Conservation (phyloP, 2,329 filamentous ascomycete genomes). For the Penicillium concentricum region DNA sequence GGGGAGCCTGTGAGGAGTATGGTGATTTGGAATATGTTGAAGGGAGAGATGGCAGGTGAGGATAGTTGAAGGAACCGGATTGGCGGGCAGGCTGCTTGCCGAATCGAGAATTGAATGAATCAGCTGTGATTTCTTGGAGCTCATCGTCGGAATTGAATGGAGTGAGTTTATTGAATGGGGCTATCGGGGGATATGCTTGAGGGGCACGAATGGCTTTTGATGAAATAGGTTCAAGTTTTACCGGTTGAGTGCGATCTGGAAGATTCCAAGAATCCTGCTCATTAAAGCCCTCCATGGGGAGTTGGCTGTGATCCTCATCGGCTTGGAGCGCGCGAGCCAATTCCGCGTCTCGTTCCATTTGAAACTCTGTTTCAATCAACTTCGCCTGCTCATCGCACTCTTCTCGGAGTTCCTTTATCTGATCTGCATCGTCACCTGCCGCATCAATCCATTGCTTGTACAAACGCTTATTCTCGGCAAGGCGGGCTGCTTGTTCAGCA, state of each 20-base stretch:
- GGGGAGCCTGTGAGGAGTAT: background rate
- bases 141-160: constrained; percentile 27
- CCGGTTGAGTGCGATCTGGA: constrained; percentile 10
- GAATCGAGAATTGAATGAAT: constrained; percentile 9
- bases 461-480: constrained; percentile 1
- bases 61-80: background rate
- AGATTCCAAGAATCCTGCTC: constrained; percentile 7
- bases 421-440: background rate
- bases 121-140: constrained; percentile 23
- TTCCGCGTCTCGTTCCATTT: constrained; percentile 34
- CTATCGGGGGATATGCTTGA: background rate
- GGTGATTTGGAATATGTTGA: background rate
- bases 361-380: constrained; percentile 10
- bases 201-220: background rate
- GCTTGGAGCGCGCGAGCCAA: constrained; percentile 40
- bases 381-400: constrained; percentile 26
- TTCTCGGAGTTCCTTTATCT: constrained; percentile 25
- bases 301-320: constrained; percentile 8
- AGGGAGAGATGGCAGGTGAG: background rate
- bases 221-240: background rate
- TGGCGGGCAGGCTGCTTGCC: background rate
- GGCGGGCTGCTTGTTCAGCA: background rate
- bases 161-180: background rate
- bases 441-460: constrained; percentile 10
- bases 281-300: background rate